A percentile compares a stretch with the other conserved stretches of the same genome.
These are phyloP conservation scores for Fusarium algeriense DNA, from an alignment of 2,329 filamentous ascomycete genomes.

Conservation along the genomic window DNA sequence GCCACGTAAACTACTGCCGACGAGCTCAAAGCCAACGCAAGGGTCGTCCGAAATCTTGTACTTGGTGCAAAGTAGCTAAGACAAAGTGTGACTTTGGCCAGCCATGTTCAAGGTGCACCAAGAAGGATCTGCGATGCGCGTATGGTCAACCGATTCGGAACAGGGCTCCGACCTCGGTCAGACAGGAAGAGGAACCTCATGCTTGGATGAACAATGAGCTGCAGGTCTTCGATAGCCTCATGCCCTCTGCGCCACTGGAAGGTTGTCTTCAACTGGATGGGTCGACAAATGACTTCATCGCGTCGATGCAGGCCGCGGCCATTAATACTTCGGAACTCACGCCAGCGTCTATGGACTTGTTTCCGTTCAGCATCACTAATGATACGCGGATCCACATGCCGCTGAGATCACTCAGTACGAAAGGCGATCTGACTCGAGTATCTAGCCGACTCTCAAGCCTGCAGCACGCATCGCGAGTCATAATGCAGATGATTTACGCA, in stretches of 20 bases:
- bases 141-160: constrained; percentile 5
- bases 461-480: constrained; percentile 38
- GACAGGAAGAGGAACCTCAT: not conserved
- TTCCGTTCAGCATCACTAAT: not conserved
- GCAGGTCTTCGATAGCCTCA: not conserved
- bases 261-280: not conserved
- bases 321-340: not conserved
- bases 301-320: not conserved
- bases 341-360: rapidly evolving
- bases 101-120: constrained; percentile 40
- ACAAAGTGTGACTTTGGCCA: constrained; percentile 43
- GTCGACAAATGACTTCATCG: not conserved
- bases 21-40: constrained; percentile 43
- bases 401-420: not conserved
- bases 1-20: constrained; percentile 45
- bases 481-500: constrained; percentile 44
- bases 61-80: constrained; percentile 39
- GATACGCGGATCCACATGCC: not conserved
- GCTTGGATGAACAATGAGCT: rapidly evolving
- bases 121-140: constrained; percentile 26
- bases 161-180: rapidly evolving
- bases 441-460: constrained; percentile 7
- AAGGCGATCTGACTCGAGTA: constrained; percentile 32
- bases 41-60: constrained; percentile 42
- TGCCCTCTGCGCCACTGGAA: not conserved